A percentile compares a stretch with the other conserved stretches of the same genome.
These are phyloP conservation scores for Gamarada debralockiae DNA, from an alignment of 495 filamentous ascomycete genomes.

Conservation along the genomic window DNA sequence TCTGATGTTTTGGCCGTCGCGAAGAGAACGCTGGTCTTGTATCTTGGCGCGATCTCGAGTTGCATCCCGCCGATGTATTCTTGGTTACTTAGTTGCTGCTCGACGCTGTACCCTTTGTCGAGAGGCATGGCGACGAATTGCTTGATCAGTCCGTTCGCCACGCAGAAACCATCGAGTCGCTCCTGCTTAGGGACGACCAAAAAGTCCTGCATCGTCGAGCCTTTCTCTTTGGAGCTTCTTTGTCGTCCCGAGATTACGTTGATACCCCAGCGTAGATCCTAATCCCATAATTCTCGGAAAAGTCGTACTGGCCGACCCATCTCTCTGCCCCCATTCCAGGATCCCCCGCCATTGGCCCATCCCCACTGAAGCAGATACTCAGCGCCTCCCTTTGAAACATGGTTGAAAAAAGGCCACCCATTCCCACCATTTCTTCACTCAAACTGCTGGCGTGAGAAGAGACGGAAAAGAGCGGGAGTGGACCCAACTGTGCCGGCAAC, in stretches of 20 bases:
- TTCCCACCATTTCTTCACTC: neutral
- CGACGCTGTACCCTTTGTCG: constrained; percentile 42
- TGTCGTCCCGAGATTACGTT: constrained; percentile 43
- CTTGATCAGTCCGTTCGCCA: constrained; percentile 26
- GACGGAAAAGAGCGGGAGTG: neutral
- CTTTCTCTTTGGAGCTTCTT: neutral
- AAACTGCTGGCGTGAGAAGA: neutral
- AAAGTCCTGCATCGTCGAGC: constrained; percentile 35
- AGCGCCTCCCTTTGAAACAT: constrained; percentile 31
- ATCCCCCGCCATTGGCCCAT: neutral
- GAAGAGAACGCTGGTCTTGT: too few relatives aligned
- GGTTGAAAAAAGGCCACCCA: neutral
- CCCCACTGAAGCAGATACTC: constrained; percentile 36
- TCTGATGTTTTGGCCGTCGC: too few relatives aligned
- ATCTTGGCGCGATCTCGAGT: too few relatives aligned
- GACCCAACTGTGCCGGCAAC: neutral
- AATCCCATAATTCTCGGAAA: constrained; percentile 32
- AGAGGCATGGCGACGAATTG: constrained; percentile 43
- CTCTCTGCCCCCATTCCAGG: neutral
- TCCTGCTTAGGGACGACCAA: constrained; percentile 38
- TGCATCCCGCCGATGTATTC: constrained; percentile 33
- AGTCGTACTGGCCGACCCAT: constrained; percentile 2
- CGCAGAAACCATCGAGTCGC: constrained; percentile 44
- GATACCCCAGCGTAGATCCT: constrained; percentile 43
- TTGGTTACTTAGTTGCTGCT: constrained; percentile 38